Evolutionary conservation across 169 alveolate species (phyloP).

Genomic region (Theileria luwenshuni): DNA sequence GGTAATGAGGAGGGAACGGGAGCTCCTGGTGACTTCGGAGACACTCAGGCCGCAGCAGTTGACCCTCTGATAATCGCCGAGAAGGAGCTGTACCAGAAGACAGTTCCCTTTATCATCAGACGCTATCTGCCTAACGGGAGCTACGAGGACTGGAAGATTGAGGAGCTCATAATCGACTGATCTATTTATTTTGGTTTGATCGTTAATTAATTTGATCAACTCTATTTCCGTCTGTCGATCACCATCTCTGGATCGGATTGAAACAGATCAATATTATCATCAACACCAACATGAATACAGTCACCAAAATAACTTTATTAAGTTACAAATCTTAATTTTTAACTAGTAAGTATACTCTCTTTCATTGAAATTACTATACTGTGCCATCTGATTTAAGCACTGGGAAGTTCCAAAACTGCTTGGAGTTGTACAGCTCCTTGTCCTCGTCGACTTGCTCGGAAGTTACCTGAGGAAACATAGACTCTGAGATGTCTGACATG

Average conservation of each 20-base stretch:
- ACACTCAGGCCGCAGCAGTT: constrained; percentile 87
- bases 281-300: too few species aligned
- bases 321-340: too few species aligned
- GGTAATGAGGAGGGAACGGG: constrained; percentile 45
- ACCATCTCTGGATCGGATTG: too few species aligned
- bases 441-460: constrained; percentile 13
- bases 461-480: constrained; percentile 57
- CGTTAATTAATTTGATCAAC: too few species aligned
- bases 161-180: constrained; percentile 90
- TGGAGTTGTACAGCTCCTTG: constrained; percentile 28
- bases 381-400: constrained; percentile 37
- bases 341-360: too few species aligned
- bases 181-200: too few species aligned
- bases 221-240: too few species aligned
- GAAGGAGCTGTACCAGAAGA: constrained; percentile 94
- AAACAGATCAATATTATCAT: too few species aligned
- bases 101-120: constrained; percentile 97
- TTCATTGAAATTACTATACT: too few species aligned
- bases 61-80: constrained; percentile 98
- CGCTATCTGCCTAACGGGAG: constrained; percentile 98
- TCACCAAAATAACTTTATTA: too few species aligned
- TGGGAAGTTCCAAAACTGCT: constrained; percentile 41
- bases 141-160: constrained; percentile 96
- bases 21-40: constrained; percentile 76
- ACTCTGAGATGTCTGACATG: constrained; percentile 60